Conservation (phyloP, 2,329 filamentous ascomycete genomes). For the Aspergillus viridinutans region DNA sequence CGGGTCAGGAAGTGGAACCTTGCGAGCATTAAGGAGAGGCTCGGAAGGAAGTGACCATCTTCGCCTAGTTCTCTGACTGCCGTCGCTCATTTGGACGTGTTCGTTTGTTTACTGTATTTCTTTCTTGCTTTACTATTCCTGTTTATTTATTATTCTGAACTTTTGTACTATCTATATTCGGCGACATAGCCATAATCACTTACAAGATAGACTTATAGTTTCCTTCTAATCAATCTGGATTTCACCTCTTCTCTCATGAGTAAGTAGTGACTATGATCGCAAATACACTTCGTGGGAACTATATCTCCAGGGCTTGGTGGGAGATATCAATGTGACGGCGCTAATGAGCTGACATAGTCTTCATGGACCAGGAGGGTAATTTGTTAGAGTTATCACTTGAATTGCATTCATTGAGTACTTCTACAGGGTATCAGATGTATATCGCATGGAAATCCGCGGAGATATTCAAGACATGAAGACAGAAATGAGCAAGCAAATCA, state of each 20-base stretch:
- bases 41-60: not conserved
- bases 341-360: too few relatives aligned
- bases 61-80: too few relatives aligned
- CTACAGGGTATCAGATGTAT: not conserved
- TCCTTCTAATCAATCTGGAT: too few relatives aligned
- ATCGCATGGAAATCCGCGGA: not conserved
- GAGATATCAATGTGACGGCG: too few relatives aligned
- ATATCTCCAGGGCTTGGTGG: too few relatives aligned
- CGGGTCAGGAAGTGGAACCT: conserved; percentile 25
- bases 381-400: not conserved
- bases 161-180: not conserved
- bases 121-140: not conserved
- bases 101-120: too few relatives aligned
- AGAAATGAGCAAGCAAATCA: not conserved
- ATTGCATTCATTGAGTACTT: not conserved
- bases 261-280: too few relatives aligned
- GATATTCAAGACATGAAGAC: not conserved
- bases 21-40: not conserved
- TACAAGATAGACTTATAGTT: not conserved
- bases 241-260: too few relatives aligned
- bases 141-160: not conserved
- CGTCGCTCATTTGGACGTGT: not conserved
- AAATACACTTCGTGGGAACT: too few relatives aligned
- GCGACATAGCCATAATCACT: not conserved
- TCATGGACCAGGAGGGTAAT: too few relatives aligned